Evolutionary conservation across 2,329 filamentous ascomycete genomes (phyloP), one percentile per base, ranked within the genome.

Genomic region (Domatiomyces catenatus): DNA sequence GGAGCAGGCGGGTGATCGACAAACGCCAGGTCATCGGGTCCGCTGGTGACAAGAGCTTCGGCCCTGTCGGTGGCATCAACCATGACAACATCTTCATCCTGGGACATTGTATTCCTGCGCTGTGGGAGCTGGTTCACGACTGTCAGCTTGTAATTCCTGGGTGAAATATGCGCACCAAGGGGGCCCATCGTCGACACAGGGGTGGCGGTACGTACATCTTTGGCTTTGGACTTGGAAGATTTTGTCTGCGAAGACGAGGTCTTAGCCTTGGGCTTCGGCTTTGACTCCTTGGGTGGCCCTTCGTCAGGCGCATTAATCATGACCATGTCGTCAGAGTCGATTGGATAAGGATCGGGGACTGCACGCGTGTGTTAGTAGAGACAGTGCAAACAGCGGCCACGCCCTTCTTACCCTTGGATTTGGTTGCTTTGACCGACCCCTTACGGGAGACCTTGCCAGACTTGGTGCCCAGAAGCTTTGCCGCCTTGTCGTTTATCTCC

Each of bases 401-500:
- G 17, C 7, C n/a, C 17, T 24, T 43, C 51, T 52, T 54, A 53
- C 54, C 50, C 48, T 54, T 56, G 20, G 50, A 52, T 49, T 71
- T 79, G 50, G 75, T 74, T 5, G 32, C 8, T 63, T 76, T 70
- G 59, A 70, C 65, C 60, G 75, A 72, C 56, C 70, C 70, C 54
- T 69, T 71, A 47, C 70, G 71, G 10, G 71, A 70, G 44, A 69
- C 71, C 58, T 71, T 73, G 24, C 70, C 64, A 51, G 65, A 67
- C 54, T 65, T 71, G 53, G 77, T 67, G 58, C 70, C 88, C 79
- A 92, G 79, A 48, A 90, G 67, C 66, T 81, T 88, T 28, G 86
- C 85, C 24, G 86, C 86, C 66, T 93, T 94, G 45, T 79, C 75
- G 6, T 81, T 75, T 62, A 86, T 75, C 48, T 78, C 76, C 2